Evolutionary conservation across 371 early-diverging fungal species (phyloP), one percentile per base, ranked within the genome.

Genomic region (Haplosporangium sp.): DNA sequence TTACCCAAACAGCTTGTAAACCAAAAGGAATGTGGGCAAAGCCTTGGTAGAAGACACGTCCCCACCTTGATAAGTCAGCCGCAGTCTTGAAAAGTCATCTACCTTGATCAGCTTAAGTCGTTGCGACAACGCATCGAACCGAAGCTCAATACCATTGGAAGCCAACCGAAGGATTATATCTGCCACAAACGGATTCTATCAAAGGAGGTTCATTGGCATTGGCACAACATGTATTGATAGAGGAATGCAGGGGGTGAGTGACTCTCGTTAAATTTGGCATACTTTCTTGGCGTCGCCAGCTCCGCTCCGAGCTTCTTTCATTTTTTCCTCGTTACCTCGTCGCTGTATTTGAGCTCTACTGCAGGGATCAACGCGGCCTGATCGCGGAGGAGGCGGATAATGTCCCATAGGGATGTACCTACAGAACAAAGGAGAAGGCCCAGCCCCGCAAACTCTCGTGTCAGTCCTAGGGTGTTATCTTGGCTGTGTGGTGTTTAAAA

Each of bases 1-100:
- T 64, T 85, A 89, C 83, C 94, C 94, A 82, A 94, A 91, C 12
- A 89, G 73, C 55, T 89, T 88, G 83, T 92, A 90, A 11, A 91
- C 88, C 7, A 87, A 67, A 40, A 90, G 63, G 69, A 89, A 92
- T 0, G 93, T 94, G 6, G 93, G 90, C 0, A 89, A 81, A 1
- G 86, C 83, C 55, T 87, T 88, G 62, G 82, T 81, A 1, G 93
- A 93, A 87, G 88, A 91, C 63, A 92, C 87, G 62, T 91, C 91
- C 16, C 80, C 82, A 45, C 82, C 87, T 55, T 88, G 85, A 81
- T 94, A 93, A 0, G 86, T 81, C 36, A 94, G 83, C 41, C 86
- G 82, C 7, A 90, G 81, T 69, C 85, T 85, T 2, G 81, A 79
- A 7, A 92, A 87, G 67, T 92, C 91, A 59, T 85, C 86, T 18